Percentiles rank a stretch among this genome's conserved stretches.
These are phyloP conservation scores for Polysphondylium violaceum DNA, from an alignment of 78 protist species.

Conservation along the genomic window DNA sequence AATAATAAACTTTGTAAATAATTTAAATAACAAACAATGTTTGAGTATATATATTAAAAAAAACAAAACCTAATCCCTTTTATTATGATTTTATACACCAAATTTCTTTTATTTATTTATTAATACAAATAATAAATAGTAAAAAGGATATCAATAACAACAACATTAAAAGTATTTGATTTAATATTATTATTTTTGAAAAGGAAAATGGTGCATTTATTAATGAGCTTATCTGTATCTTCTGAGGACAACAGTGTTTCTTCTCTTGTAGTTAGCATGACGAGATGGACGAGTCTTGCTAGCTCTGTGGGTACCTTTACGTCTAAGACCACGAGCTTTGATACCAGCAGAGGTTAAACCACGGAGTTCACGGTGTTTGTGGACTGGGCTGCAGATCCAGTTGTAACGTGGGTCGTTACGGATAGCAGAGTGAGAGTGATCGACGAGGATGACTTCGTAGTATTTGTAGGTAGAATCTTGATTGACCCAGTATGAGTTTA, in stretches of 20 bases:
- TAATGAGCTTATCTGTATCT: conserved; percentile 95
- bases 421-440: conserved; percentile 97
- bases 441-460: conserved; percentile 99
- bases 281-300: conserved; percentile 94
- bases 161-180: background rate
- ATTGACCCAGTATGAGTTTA: conserved; percentile 99
- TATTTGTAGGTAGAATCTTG: conserved; percentile 98
- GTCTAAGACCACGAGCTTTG: conserved; percentile 93
- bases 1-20: no score
- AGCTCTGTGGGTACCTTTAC: conserved; percentile 89
- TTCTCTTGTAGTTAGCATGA: conserved; percentile 98
- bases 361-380: conserved; percentile 97
- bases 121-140: background rate
- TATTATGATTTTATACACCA: no score
- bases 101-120: no score
- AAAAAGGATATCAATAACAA: no score
- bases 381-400: conserved; percentile 98
- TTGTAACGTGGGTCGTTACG: conserved; percentile 98
- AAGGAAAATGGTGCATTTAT: background rate
- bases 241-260: conserved; percentile 93
- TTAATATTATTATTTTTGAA: background rate
- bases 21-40: no score
- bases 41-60: no score
- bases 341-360: conserved; percentile 99
- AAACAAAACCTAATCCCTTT: background rate